These are phyloP conservation scores for Colletotrichum coccodes DNA, from an alignment of 2,329 filamentous ascomycete species.

Conservation along the genomic window DNA sequence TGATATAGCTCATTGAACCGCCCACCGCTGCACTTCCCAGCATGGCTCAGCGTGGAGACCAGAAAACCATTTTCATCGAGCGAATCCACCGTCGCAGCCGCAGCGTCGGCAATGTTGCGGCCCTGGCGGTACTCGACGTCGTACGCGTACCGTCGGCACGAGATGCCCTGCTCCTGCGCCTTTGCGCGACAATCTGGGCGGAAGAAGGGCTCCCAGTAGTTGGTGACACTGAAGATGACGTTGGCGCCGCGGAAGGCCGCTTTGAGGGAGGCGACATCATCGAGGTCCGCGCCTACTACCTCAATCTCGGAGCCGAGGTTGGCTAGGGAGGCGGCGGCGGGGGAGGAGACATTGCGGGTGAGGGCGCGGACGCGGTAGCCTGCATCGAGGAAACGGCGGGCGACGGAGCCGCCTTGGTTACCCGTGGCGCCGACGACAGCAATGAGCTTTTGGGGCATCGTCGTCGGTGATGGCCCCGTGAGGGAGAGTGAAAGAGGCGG, in stretches of 20 bases:
- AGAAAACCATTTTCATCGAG: constrained; percentile 60
- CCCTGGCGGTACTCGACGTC: constrained; percentile 61
- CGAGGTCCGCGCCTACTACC: constrained; percentile 52
- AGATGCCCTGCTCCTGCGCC: constrained; percentile 50
- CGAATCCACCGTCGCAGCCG: constrained; percentile 49
- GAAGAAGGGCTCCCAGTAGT: constrained; percentile 65
- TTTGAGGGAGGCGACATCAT: constrained; percentile 50
- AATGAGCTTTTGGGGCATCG: constrained; percentile 44
- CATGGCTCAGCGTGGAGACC: constrained; percentile 62
- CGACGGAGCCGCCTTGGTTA: constrained; percentile 64
- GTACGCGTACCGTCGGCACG: constrained; percentile 55
- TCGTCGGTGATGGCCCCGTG: not conserved
- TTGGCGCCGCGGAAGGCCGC: constrained; percentile 55
- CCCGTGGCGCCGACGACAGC: constrained; percentile 60
- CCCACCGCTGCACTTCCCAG: constrained; percentile 55
- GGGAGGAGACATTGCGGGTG: constrained; percentile 55
- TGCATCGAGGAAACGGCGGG: constrained; percentile 54
- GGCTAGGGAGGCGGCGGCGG: constrained; percentile 51
- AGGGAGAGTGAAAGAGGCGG: not conserved
- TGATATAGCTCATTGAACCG: constrained; percentile 60
- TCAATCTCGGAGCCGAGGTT: constrained; percentile 44
- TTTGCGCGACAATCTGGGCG: constrained; percentile 51
- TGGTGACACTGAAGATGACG: constrained; percentile 64
- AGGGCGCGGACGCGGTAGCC: constrained; percentile 57
- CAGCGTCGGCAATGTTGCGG: constrained; percentile 65